phyloP scores from a whole-genome alignment of 208 protist genomes.

The Wallacemonas sp. region DNA sequence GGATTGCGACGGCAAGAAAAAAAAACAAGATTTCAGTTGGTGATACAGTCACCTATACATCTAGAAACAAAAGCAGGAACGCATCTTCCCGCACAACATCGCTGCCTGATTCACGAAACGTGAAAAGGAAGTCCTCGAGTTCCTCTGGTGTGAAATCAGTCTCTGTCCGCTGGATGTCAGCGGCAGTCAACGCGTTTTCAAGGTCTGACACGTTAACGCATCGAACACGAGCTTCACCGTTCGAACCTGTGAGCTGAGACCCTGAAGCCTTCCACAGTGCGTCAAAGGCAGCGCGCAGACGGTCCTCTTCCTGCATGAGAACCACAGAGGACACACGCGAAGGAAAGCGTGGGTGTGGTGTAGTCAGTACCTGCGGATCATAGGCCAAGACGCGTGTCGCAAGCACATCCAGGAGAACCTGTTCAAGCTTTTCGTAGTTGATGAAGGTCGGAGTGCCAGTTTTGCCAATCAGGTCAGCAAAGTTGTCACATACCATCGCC shows the following conservation, averaged over 20 bases:
- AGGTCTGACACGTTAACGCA: conserved; percentile 22
- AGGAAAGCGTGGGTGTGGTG: conserved; percentile 14
- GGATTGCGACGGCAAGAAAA: neutral
- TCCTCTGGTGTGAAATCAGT: conserved; percentile 26
- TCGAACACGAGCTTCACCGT: conserved; percentile 4
- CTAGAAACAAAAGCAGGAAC: conserved; percentile 27
- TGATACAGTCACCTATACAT: conserved; percentile 29
- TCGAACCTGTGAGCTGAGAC: neutral
- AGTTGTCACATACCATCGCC: conserved; percentile 11
- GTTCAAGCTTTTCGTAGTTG: conserved; percentile 33
- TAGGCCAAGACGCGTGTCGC: conserved; percentile 34
- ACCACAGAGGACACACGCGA: conserved; percentile 33
- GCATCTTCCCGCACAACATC: conserved; percentile 41
- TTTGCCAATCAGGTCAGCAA: neutral
- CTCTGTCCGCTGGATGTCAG: conserved; percentile 24
- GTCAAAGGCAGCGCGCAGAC: conserved; percentile 35
- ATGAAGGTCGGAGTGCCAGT: neutral
- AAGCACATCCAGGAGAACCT: conserved; percentile 23
- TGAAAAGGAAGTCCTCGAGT: conserved; percentile 34
- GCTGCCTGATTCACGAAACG: conserved; percentile 19
- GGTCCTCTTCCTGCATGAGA: conserved; percentile 13
- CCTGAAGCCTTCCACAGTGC: conserved; percentile 29
- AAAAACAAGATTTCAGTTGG: neutral
- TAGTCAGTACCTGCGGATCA: conserved; percentile 26
- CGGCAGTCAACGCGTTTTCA: conserved; percentile 14